Evolutionary conservation across 1,284 basidiomycete genomes (phyloP), one percentile per base, ranked within the genome.

Genomic region (Peniophora sp.): DNA sequence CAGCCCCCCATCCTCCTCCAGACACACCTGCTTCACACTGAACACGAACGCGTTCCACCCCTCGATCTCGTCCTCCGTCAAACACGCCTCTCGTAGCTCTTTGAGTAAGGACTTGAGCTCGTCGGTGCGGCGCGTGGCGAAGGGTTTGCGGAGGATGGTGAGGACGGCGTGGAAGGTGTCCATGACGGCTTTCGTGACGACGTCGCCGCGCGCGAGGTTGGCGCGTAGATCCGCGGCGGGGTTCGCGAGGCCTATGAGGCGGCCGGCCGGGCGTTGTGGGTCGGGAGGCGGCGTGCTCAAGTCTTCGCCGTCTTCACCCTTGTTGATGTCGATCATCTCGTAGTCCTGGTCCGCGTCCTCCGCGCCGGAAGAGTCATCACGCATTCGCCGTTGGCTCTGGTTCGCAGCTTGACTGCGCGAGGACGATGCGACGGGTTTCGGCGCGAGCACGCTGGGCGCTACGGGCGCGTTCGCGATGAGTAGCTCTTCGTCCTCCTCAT

Each of bases 181-280:
- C 59, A 86, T 79, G 10, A 92, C 85, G 0, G 88, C 88, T 65
- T 94, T 92, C 22, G 75, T 79, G 47, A 92, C 88, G 15, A 91
- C 68, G 62, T 92, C 89, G 0, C 88, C 88, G 47, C 77, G 73
- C 39, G 74, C 72, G 17, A 88, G 68, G 58, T 90, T 84, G 57
- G 74, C 70, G 54, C 71, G 70, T 67, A 94, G 94, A 67, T 95
- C 92, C 47, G 71, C 72, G 39, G 94, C 69, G 1, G 92, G 91
- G 55, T 74, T 72, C 1, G 82, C 79, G 48, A 74, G 77, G n/a
- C 88, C 85, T 41, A 94, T 78, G 47, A 89, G 85, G 42, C 83
- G 70, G 6, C 82, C 82, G 11, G 56, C 22, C 55, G 59, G 37
- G 15, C n/a, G 37, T 41, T n/a, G 37, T n/a, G n/a, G 37, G n/a